Base-by-base conservation (phyloP, 768 basidiomycete species). In the Auricularia sp. region DNA sequence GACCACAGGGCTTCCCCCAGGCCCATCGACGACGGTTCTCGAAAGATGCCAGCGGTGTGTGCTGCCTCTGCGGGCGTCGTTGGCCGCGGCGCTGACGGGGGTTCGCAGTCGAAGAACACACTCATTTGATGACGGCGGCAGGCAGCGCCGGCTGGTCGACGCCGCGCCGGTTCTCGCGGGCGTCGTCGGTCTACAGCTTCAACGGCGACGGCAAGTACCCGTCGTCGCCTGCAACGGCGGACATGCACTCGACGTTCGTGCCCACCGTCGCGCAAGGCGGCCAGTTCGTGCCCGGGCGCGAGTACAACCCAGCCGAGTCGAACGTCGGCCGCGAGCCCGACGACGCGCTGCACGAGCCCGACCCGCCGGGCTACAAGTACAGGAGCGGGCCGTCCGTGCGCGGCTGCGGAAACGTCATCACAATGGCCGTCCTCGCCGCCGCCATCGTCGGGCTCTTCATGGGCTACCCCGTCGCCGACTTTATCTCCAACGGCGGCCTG, bases 301-400 rank as follows among this genome's bases (percentile, higher is more conserved):
- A 44, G 29, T 64, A 64, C 56, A 51, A 64, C 54, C 63, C 63
- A 10, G 21, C 23, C 18, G 63, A 64, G n/a, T 44, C 36, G 56
- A 56, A 64, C 23, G 6, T 36, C 36, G 53, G 53, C 5, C 53
- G 58, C 56, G 93, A 95, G 72, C 80, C 90, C 18, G 94, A 97
- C 77, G 95, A 98, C 73, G 83, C 85, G 29, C 81, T 98, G 29
- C 95, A 98, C 74, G 90, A 92, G 77, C 92, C 86, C 54, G 90
- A 92, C 77, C 83, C 89, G 35, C 84, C 87, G 2, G 68, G 67
- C 65, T 66, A 36, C 51, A 64, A 64, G 34, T 63, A 79, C 10
- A 82, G 94, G 74, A 64, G 67, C 62, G 71, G 64, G 47, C 70
- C 63, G 64, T 70, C 10, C 69, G 75, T 62, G 72, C 76, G 77